Percentiles rank a stretch among this genome's conserved stretches.
phyloP scores from a whole-genome alignment of 768 basidiomycete genomes.

The Mycena vitilis region DNA sequence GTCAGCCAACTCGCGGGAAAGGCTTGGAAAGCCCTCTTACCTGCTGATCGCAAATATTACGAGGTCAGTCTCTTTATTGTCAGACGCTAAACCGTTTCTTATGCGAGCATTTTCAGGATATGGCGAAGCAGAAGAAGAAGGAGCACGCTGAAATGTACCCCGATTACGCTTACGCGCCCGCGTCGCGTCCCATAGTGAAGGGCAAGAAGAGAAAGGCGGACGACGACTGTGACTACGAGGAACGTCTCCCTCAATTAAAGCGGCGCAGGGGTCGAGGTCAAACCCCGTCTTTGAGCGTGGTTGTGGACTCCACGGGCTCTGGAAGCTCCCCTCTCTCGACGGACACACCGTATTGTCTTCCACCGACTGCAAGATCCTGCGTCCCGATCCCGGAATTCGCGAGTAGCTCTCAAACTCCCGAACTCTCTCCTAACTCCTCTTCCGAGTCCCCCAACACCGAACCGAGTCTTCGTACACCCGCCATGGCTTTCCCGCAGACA shows the following conservation, averaged over 20 bases:
- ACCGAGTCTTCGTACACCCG: slow-evolving; percentile 13
- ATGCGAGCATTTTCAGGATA: neutral
- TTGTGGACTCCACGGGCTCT: neutral
- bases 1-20: slow-evolving; percentile 74
- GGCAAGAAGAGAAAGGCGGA: slow-evolving; percentile 51
- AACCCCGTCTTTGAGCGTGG: neutral
- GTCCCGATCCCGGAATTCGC: slow-evolving; percentile 9
- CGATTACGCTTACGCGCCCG: slow-evolving; percentile 68
- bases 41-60: slow-evolving; percentile 46
- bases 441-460: slow-evolving; percentile 26
- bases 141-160: slow-evolving; percentile 62
- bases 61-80: neutral
- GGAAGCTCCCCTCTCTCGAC: neutral
- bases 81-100: no score
- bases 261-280: slow-evolving; percentile 13
- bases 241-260: slow-evolving; percentile 41
- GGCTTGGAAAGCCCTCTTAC: slow-evolving; percentile 67
- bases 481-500: neutral
- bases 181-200: slow-evolving; percentile 36
- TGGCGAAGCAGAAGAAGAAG: slow-evolving; percentile 24
- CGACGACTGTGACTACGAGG: slow-evolving; percentile 49
- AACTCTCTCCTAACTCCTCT: slow-evolving; percentile 29
- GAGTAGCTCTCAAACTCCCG: slow-evolving; percentile 19
- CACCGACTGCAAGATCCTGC: neutral
- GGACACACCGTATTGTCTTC: neutral